phyloP scores from a whole-genome alignment of 2,329 filamentous ascomycete genomes.

The Aspergillus uvarum region DNA sequence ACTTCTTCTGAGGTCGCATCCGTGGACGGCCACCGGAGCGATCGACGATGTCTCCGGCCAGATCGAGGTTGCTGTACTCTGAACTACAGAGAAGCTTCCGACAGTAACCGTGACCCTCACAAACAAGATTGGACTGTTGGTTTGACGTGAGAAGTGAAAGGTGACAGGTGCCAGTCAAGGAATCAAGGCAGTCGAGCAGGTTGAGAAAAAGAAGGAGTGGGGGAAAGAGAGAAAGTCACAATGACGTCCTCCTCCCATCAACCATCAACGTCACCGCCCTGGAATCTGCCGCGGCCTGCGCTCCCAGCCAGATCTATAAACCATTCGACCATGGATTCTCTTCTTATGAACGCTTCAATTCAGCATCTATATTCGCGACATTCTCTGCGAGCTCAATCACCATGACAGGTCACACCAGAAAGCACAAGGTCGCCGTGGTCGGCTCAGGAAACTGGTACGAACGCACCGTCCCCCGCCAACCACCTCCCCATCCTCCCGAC shows the following conservation, averaged over 20 bases:
- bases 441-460: conserved; percentile 89
- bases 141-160: too few species aligned
- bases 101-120: too few species aligned
- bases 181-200: background rate
- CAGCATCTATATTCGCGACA: too few species aligned
- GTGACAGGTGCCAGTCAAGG: too few species aligned
- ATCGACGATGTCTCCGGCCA: too few species aligned
- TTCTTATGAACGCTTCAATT: background rate
- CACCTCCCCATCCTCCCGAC: background rate
- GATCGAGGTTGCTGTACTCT: background rate
- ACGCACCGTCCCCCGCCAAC: background rate
- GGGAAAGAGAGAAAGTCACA: background rate
- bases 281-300: background rate
- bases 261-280: background rate
- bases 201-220: background rate
- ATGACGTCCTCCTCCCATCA: background rate
- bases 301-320: background rate
- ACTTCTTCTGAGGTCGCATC: background rate
- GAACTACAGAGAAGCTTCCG: too few species aligned
- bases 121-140: too few species aligned
- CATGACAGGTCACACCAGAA: background rate
- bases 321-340: background rate
- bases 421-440: conserved; percentile 61
- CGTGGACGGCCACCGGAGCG: background rate
- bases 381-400: background rate